Percentiles rank a stretch among this genome's conserved stretches.
Conservation (phyloP, 306 rosid species). For the Dalbergia cultrata region DNA sequence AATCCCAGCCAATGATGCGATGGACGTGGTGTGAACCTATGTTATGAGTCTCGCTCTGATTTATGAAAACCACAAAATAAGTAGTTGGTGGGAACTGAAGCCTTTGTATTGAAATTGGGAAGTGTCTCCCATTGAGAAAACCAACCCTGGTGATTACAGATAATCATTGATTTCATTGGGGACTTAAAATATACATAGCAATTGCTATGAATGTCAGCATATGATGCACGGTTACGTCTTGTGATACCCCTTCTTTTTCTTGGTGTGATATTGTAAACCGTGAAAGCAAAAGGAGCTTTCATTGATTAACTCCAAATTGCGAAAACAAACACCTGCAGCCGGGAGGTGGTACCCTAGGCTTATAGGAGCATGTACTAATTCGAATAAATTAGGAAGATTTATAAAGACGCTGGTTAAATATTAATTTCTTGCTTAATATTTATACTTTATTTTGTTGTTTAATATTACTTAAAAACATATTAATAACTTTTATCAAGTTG, state of each 20-base stretch:
- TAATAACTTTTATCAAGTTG: no score
- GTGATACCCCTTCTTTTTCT: neutral
- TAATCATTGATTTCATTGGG: conserved; percentile 55
- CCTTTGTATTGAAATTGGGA: conserved; percentile 26
- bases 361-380: neutral
- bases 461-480: no score
- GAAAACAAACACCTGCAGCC: neutral
- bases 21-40: neutral
- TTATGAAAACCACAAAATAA: neutral
- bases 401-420: no score
- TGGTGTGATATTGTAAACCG: neutral
- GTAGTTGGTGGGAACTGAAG: conserved; percentile 40
- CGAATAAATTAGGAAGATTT: no score
- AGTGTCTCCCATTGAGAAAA: conserved; percentile 54
- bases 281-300: neutral
- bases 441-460: no score
- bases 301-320: neutral
- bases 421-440: no score
- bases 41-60: neutral
- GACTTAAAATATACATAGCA: conserved; percentile 34
- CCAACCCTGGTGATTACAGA: conserved; percentile 49
- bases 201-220: neutral
- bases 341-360: neutral
- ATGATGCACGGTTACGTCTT: conserved; percentile 1
- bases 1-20: neutral